phyloP scores from a whole-genome alignment of 164 flowering plant species.

The Dillenia turbinata region DNA sequence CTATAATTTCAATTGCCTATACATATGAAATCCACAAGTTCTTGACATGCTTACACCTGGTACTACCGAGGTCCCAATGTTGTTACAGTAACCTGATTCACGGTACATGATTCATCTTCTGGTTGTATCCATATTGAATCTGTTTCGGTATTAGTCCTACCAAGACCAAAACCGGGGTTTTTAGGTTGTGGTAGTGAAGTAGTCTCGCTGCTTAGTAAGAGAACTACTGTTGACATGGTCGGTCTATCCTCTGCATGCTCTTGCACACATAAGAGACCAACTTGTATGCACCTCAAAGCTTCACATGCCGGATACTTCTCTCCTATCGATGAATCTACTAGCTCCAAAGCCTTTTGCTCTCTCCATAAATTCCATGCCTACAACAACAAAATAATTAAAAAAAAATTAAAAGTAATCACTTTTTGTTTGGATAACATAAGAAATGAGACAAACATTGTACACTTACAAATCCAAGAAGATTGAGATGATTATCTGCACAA shows the following conservation, averaged over 20 bases:
- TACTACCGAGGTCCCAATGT: conserved; percentile 25
- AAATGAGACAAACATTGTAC: not conserved
- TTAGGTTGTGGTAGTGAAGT: conserved; percentile 31
- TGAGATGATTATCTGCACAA: conserved; percentile 31
- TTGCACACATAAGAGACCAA: conserved; percentile 53
- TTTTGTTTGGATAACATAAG: not conserved
- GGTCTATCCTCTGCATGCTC: conserved; percentile 49
- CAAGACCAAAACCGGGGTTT: conserved; percentile 39
- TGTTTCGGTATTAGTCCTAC: conserved; percentile 24
- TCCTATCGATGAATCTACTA: conserved; percentile 24
- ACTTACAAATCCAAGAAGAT: conserved; percentile 60
- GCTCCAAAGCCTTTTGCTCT: conserved; percentile 30
- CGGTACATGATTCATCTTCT: conserved; percentile 24
- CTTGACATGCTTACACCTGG: not conserved
- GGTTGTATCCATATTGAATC: conserved; percentile 28
- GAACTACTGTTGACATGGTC: conserved; percentile 34
- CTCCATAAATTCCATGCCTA: conserved; percentile 50
- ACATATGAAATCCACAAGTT: too few species aligned
- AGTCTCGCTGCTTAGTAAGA: conserved; percentile 42
- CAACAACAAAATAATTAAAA: not conserved
- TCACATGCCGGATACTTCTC: conserved; percentile 19
- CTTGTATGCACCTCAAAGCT: conserved; percentile 40
- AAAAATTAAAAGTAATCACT: not conserved
- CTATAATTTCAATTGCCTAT: not conserved
- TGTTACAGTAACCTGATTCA: conserved; percentile 40